phyloP scores from a whole-genome alignment of 495 filamentous ascomycete species.

The Penicillium robsamsonii region DNA sequence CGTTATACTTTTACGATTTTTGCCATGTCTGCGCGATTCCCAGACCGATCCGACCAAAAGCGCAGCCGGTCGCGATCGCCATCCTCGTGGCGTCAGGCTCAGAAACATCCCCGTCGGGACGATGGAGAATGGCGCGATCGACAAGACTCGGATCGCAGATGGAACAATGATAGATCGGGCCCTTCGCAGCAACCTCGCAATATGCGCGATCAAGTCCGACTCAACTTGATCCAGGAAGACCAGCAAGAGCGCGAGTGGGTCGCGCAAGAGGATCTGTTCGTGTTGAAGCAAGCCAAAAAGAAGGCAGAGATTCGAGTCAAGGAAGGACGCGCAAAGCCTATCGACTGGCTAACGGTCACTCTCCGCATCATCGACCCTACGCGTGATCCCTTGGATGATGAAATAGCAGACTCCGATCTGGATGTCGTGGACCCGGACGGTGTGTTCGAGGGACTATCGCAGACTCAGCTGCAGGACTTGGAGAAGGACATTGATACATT shows the following conservation, averaged over 20 bases:
- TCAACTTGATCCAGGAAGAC: conserved; percentile 65
- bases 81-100: conserved; percentile 37
- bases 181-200: conserved; percentile 32
- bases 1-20: not conserved
- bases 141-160: conserved; percentile 21
- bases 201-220: conserved; percentile 51
- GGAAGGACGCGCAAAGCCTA: conserved; percentile 85
- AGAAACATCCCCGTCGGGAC: conserved; percentile 38
- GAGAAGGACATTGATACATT: conserved; percentile 88
- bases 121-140: conserved; percentile 31
- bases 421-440: conserved; percentile 79
- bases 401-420: conserved; percentile 72
- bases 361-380: conserved; percentile 84
- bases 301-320: conserved; percentile 97
- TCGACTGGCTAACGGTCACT: conserved; percentile 94
- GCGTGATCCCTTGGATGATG: conserved; percentile 74
- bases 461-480: conserved; percentile 69
- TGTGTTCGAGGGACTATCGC: conserved; percentile 73
- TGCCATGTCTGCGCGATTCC: conserved; percentile 35
- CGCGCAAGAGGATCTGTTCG: conserved; percentile 91
- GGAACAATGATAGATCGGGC: conserved; percentile 24
- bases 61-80: conserved; percentile 47
- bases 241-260: conserved; percentile 83
- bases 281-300: conserved; percentile 95
- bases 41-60: conserved; percentile 34